Evolutionary conservation across 1,284 basidiomycete species (phyloP).

Genomic region (Microstroma glucosiphilum): DNA sequence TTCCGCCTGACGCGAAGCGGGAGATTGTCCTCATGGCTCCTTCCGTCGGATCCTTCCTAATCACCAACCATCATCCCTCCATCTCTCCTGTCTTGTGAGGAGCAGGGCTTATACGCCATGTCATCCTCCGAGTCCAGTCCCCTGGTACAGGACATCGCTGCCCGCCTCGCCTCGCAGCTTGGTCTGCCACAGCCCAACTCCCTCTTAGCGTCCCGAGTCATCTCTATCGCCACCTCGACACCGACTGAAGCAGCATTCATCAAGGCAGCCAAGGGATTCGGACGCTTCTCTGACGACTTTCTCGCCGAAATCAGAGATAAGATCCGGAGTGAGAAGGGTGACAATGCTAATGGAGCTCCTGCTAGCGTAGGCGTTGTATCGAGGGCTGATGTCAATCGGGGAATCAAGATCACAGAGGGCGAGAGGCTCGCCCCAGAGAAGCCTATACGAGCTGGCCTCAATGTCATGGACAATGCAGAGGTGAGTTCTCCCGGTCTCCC

Average conservation of each 20-base stretch:
- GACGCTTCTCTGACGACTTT: constrained; percentile 69
- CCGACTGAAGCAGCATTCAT: constrained; percentile 31
- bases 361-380: constrained; percentile 15
- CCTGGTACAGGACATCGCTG: background rate
- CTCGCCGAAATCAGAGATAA: constrained; percentile 56
- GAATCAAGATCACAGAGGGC: constrained; percentile 7
- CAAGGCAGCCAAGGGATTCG: constrained; percentile 71
- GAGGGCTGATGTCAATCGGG: constrained; percentile 5
- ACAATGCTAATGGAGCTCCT: background rate
- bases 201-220: constrained; percentile 35
- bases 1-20: too few species aligned
- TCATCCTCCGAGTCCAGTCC: background rate
- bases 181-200: constrained; percentile 30
- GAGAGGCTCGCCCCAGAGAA: constrained; percentile 1
- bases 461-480: constrained; percentile 4
- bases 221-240: constrained; percentile 29
- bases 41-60: too few species aligned
- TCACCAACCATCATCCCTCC: background rate
- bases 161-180: constrained; percentile 3
- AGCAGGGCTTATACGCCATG: background rate
- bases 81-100: background rate
- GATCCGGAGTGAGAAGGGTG: constrained; percentile 13
- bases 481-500: constrained; percentile 19
- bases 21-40: too few species aligned
- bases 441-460: constrained; percentile 4